Conservation (phyloP, 2,329 filamentous ascomycete species). For the Emmonsiellopsis sp. region DNA sequence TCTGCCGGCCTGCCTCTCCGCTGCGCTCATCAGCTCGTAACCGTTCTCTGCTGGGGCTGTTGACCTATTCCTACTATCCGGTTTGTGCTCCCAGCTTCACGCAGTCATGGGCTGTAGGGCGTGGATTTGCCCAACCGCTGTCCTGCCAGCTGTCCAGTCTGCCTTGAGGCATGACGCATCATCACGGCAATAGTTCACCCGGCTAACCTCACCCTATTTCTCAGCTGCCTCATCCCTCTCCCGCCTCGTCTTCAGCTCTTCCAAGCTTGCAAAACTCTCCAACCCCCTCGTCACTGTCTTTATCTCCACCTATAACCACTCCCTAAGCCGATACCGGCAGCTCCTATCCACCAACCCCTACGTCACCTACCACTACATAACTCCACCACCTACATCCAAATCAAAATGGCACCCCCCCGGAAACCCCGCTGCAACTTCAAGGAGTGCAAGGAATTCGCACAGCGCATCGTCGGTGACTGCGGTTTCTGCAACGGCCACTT, state of each 20-base stretch:
- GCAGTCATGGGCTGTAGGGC: not conserved
- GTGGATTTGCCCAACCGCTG: not conserved
- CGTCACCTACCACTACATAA: not conserved
- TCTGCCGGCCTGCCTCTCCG: no score
- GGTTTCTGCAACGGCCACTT: constrained; percentile 89
- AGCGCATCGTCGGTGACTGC: constrained; percentile 93
- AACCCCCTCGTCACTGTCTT: not conserved
- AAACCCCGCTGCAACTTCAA: constrained; percentile 73
- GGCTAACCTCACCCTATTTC: no score
- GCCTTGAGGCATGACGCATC: no score
- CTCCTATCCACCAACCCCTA: not conserved
- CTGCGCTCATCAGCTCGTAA: not conserved
- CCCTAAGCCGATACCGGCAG: not conserved
- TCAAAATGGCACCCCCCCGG: constrained; percentile 33
- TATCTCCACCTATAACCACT: not conserved
- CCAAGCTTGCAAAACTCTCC: not conserved
- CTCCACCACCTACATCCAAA: constrained; percentile 17
- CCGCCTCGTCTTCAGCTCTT: not conserved
- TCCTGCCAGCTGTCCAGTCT: not conserved
- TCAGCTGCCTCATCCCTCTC: no score
- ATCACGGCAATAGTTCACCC: no score
- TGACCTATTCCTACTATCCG: not conserved
- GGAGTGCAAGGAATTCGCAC: constrained; percentile 76
- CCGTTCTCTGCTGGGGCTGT: not conserved
- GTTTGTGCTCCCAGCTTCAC: not conserved